These are phyloP conservation scores for Chimonanthus salicifolius DNA, from an alignment of 164 flowering plant genomes.

Conservation along the genomic window DNA sequence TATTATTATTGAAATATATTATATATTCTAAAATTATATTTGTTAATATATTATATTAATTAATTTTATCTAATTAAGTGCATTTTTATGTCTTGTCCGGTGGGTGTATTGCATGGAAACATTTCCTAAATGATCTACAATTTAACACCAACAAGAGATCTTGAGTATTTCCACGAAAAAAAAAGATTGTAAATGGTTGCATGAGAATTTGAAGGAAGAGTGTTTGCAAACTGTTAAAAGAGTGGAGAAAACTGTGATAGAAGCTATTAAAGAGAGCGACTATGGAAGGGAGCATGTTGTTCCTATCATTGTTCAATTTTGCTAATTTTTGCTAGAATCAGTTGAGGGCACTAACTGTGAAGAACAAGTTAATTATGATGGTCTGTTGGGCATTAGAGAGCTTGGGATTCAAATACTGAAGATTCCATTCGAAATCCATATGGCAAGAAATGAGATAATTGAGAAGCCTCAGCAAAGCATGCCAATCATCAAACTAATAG, in stretches of 20 bases:
- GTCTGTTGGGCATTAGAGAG: constrained; percentile 54
- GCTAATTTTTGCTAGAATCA: constrained; percentile 59
- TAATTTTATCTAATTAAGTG: no score
- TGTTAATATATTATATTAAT: no score
- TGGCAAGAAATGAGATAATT: constrained; percentile 87
- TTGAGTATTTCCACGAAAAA: no score
- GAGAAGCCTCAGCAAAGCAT: constrained; percentile 69
- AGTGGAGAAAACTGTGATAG: constrained; percentile 57
- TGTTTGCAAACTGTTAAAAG: constrained; percentile 36
- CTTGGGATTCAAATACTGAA: constrained; percentile 61
- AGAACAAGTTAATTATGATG: constrained; percentile 29
- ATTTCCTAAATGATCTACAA: no score
- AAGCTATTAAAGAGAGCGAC: constrained; percentile 73
- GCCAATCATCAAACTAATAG: constrained; percentile 55
- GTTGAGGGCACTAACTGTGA: constrained; percentile 35
- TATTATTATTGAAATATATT: no score
- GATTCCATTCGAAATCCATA: constrained; percentile 67
- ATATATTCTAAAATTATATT: no score
- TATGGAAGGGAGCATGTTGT: constrained; percentile 82
- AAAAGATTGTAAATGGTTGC: constrained; percentile 55
- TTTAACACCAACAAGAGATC: no score
- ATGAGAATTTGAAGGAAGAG: constrained; percentile 51
- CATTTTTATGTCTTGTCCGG: no score
- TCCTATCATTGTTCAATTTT: constrained; percentile 63
- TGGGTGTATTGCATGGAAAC: no score